Conservation (phyloP, 495 filamentous ascomycete species). For the Aspergillus steynii region DNA sequence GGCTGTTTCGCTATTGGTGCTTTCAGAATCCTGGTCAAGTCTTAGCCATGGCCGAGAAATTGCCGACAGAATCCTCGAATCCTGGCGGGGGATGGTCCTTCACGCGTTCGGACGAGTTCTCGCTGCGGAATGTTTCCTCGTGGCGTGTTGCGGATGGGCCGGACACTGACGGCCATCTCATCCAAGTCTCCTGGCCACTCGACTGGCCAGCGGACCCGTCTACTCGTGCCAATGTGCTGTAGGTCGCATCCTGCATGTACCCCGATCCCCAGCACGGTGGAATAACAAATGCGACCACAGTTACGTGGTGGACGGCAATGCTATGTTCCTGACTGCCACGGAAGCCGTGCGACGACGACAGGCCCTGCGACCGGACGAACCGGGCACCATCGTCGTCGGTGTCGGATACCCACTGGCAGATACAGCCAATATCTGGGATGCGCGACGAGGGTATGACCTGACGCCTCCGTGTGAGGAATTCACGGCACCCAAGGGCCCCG, state of each 20-base stretch:
- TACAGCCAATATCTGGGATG: slow-evolving; percentile 17
- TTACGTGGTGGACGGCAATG: slow-evolving; percentile 28
- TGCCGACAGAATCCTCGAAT: not conserved
- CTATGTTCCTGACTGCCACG: slow-evolving; percentile 23
- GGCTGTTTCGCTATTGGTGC: not conserved
- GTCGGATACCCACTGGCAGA: slow-evolving; percentile 22
- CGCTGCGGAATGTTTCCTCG: slow-evolving; percentile 15
- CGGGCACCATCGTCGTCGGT: slow-evolving; percentile 19
- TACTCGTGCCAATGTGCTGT: slow-evolving; percentile 20
- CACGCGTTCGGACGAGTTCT: slow-evolving; percentile 1
- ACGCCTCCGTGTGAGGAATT: slow-evolving; percentile 24
- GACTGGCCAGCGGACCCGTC: slow-evolving; percentile 11
- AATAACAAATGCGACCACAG: slow-evolving; percentile 7
- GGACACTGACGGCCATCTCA: slow-evolving; percentile 14
- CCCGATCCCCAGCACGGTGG: not conserved
- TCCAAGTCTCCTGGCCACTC: slow-evolving; percentile 27
- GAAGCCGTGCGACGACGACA: slow-evolving; percentile 21
- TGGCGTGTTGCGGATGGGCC: slow-evolving; percentile 16
- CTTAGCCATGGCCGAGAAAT: not conserved
- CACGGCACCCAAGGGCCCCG: slow-evolving; percentile 12
- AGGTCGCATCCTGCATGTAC: not conserved
- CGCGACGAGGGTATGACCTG: slow-evolving; percentile 21
- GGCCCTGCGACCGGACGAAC: slow-evolving; percentile 3
- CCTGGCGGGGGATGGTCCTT: slow-evolving; percentile 8
- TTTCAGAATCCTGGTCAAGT: not conserved